Evolutionary conservation across 352 stramenopile genomes (phyloP), one percentile per base, ranked within the genome.

Genomic region (Pythium folliculosum): DNA sequence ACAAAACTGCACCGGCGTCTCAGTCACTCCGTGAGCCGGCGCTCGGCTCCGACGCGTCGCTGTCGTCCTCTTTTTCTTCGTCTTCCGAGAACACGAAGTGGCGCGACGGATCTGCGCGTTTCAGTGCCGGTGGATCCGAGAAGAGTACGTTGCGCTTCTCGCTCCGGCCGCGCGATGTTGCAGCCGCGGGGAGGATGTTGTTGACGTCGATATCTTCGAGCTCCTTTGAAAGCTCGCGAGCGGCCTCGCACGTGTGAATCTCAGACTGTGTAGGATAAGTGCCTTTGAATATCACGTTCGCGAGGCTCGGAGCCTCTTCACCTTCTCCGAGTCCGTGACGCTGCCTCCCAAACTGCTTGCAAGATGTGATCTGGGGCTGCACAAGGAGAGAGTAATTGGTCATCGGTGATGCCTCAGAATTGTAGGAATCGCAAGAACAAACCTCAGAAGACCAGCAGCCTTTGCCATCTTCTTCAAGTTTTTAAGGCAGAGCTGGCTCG

Each of bases 11-110:
- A 7, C 6, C 7, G 16, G 0, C 6, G 14, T 5, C 8, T 66
- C 40, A 59, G 25, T 60, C 60, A 19, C 45, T 59, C 6, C 32
- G 22, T 1, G 44, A 37, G 9, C 5, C 9, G 44, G 35, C 25
- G 38, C 64, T 70, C 13, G 21, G 55, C 9, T 13, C 63, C 5
- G 55, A 70, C 19, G 43, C 65, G 12, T 71, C 65, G 32, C 65
- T 67, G 22, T 56, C 47, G 22, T 67, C 58, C 5, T 71, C 51
- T 27, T 71, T 71, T 17, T 67, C 58, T 21, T 71, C 65, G 14
- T 52, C 44, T 10, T 63, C 65, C 0, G 30, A 54, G 9, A 44
- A 48, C 10, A 43, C 10, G n/a, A 60, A 53, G 5, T 48, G 37
- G 35, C 10, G 2, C 2, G 48, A 12, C 27, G 56, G 56, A 63